Percentiles rank a stretch among this genome's conserved stretches.
Conservation (phyloP, 1,284 basidiomycete genomes). For the Ceratobasidium sp. region DNA sequence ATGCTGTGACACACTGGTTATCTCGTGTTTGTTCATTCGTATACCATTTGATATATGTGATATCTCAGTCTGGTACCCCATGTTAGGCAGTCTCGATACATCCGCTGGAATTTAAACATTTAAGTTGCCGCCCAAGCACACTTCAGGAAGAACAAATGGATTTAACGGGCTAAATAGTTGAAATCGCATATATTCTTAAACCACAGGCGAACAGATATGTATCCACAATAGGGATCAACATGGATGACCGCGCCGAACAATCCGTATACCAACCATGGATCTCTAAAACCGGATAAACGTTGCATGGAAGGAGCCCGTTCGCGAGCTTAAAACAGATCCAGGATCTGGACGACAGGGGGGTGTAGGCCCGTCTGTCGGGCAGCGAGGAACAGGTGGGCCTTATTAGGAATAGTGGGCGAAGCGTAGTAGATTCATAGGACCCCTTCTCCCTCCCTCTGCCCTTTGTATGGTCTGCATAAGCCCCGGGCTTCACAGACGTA, state of each 20-base stretch:
- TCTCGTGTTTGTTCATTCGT: neutral
- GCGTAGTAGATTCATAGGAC: neutral
- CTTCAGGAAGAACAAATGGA: neutral
- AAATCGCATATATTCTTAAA: conserved; percentile 11
- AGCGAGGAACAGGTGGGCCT: neutral
- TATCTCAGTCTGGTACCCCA: neutral
- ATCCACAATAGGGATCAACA: neutral
- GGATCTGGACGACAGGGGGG: conserved; percentile 15
- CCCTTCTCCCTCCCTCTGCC: neutral
- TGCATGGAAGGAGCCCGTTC: conserved; percentile 4
- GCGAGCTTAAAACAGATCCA: conserved; percentile 23
- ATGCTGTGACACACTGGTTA: conserved; percentile 59
- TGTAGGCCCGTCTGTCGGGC: neutral
- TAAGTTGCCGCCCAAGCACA: too few species aligned
- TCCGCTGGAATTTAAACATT: neutral
- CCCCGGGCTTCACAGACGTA: neutral
- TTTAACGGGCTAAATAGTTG: neutral
- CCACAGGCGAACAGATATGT: neutral
- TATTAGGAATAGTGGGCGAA: neutral
- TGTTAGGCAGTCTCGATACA: neutral
- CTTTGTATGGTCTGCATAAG: conserved; percentile 3
- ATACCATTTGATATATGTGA: neutral
- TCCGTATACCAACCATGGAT: neutral
- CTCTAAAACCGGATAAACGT: neutral
- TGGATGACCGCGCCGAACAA: conserved; percentile 6